These are phyloP conservation scores for Senna tora DNA, from an alignment of 306 rosid species.

Conservation along the genomic window DNA sequence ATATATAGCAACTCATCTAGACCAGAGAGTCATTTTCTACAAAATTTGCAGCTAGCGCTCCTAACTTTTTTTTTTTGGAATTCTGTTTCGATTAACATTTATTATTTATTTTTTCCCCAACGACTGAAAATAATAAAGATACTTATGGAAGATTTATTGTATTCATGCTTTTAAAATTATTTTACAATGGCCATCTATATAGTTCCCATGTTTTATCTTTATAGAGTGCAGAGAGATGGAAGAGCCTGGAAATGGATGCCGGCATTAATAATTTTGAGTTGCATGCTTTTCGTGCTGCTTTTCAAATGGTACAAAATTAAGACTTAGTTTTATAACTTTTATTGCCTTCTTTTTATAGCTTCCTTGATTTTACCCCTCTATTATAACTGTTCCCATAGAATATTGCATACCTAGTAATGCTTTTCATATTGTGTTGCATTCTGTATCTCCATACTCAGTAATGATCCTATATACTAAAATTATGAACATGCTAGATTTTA, in stretches of 20 bases:
- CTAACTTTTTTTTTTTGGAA: slow-evolving; percentile 4
- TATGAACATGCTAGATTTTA: not conserved
- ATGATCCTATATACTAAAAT: not conserved
- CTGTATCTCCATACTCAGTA: not conserved
- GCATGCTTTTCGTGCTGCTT: slow-evolving; percentile 91
- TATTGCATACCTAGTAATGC: slow-evolving; percentile 5
- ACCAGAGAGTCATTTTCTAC: not conserved
- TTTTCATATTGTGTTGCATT: slow-evolving; percentile 3
- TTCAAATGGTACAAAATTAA: slow-evolving; percentile 73
- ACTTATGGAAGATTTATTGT: not conserved
- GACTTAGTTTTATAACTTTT: slow-evolving; percentile 26
- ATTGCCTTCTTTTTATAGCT: slow-evolving; percentile 25
- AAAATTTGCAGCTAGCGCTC: slow-evolving; percentile 4
- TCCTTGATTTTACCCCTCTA: slow-evolving; percentile 8
- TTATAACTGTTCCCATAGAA: slow-evolving; percentile 17
- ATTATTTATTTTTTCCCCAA: not conserved
- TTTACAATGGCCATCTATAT: not conserved
- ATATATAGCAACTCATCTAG: slow-evolving; percentile 23
- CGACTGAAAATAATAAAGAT: slow-evolving; percentile 16
- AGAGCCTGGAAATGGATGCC: slow-evolving; percentile 61
- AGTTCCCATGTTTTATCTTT: slow-evolving; percentile 36
- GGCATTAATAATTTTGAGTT: slow-evolving; percentile 86
- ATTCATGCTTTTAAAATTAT: not conserved
- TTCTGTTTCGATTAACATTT: slow-evolving; percentile 2
- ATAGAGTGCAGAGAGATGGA: slow-evolving; percentile 98